Evolutionary conservation across 2,329 filamentous ascomycete species (phyloP).

Genomic region (Clonostachys chloroleuca): DNA sequence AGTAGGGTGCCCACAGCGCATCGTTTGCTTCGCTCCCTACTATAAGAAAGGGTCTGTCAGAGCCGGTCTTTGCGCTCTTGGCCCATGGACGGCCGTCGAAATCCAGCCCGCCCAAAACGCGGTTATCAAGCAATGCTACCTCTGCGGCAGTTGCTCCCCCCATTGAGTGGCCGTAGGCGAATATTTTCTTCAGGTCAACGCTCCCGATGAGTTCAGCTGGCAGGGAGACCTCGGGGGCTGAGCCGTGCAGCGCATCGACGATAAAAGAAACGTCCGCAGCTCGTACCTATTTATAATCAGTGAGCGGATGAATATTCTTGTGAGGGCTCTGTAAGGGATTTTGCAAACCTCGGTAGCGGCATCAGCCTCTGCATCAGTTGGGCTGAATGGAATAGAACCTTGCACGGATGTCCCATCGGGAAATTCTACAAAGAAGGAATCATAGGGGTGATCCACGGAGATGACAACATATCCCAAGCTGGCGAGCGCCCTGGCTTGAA

Average conservation of each 20-base stretch:
- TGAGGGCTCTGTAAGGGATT: not conserved
- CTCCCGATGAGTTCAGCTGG: not conserved
- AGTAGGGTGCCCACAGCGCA: not conserved
- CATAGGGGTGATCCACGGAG: constrained; percentile 40
- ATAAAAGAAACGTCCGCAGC: constrained; percentile 24
- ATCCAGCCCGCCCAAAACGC: constrained; percentile 25
- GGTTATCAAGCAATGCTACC: constrained; percentile 15
- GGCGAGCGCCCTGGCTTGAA: constrained; percentile 32
- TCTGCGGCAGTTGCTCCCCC: constrained; percentile 24
- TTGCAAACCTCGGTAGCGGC: too few species aligned
- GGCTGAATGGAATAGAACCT: constrained; percentile 7
- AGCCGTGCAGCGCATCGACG: constrained; percentile 17
- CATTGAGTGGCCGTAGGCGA: constrained; percentile 26
- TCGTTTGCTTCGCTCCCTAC: not conserved
- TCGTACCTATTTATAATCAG: constrained; percentile 11
- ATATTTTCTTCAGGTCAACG: constrained; percentile 6
- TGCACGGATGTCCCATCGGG: constrained; percentile 23
- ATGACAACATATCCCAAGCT: constrained; percentile 36
- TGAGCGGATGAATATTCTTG: not conserved
- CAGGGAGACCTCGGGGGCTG: constrained; percentile 3
- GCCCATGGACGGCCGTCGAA: constrained; percentile 25
- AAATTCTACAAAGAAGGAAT: constrained; percentile 33
- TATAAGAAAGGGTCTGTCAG: not conserved
- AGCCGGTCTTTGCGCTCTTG: not conserved
- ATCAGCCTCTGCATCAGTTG: constrained; percentile 3